Conservation (phyloP, 257 asterid genomes). For the Solanum chaucha region DNA sequence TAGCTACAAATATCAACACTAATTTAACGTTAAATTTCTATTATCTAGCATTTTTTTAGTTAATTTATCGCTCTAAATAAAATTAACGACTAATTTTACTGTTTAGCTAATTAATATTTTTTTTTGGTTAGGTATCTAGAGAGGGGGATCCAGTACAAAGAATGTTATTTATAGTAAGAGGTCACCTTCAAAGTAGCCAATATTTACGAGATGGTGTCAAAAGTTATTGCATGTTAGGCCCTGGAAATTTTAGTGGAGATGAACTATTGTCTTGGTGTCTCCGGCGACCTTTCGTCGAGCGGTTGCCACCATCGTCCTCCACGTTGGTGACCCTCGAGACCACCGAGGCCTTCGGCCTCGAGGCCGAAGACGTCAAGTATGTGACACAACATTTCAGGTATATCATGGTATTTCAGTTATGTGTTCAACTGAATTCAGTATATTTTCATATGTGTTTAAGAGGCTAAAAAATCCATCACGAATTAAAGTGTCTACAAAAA, state of each 20-base stretch:
- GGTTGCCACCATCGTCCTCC: slow-evolving; percentile 23
- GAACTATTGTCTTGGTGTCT: slow-evolving; percentile 33
- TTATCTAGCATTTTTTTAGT: background rate
- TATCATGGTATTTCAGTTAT: background rate
- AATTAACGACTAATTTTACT: background rate
- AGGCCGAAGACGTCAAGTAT: slow-evolving; percentile 15
- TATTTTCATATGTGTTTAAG: background rate
- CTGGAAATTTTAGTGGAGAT: slow-evolving; percentile 29
- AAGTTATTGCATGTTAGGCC: slow-evolving; percentile 17
- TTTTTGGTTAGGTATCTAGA: slow-evolving; percentile 9
- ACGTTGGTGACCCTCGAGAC: slow-evolving; percentile 17
- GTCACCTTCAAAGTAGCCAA: slow-evolving; percentile 20
- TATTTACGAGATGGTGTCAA: slow-evolving; percentile 2
- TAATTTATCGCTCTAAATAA: background rate
- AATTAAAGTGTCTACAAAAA: background rate
- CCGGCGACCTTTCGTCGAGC: slow-evolving; percentile 16
- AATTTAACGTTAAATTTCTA: background rate
- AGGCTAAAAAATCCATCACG: background rate
- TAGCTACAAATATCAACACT: background rate
- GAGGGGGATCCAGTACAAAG: slow-evolving; percentile 28
- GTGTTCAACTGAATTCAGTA: background rate
- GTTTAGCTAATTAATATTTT: background rate
- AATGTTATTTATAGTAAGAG: slow-evolving; percentile 21
- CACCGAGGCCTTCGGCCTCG: slow-evolving; percentile 15
- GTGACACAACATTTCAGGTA: slow-evolving; percentile 20